Evolutionary conservation across 2,329 filamentous ascomycete genomes (phyloP), one percentile per base, ranked within the genome.

Genomic region (Microcyclospora tardicrescens): DNA sequence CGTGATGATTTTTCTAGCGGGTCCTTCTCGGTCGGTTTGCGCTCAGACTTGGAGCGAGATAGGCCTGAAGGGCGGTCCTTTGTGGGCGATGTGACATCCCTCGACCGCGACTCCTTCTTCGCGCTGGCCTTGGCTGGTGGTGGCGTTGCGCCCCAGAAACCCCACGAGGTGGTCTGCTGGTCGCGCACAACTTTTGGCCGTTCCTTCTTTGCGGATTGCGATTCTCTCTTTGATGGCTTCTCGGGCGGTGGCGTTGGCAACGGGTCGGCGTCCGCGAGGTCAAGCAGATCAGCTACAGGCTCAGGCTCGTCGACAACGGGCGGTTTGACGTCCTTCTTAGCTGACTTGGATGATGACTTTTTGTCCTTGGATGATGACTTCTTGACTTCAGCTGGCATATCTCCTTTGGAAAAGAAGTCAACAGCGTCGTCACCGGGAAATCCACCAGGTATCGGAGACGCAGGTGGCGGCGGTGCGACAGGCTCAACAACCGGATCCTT

Each of bases 101-200:
- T 59, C 4, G 53, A 49, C 33, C 55, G 59, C 10, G 56, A 52
- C 38, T 74, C 71, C 50, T 71, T 78, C 47, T 71, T 69, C 44
- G 55, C 49, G 31, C 46, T 49, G 19, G 44, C 44, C 45, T 54
- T 57, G 19, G 19, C 5, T 8, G 46, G 48, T 15, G 55, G 51
- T 16, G 57, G 58, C 35, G 71, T 65, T 12, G 76, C 71, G 13
- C 73, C 75, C 81, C 81, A 89, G 57, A 77, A 76, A 28, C 78
- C 80, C 84, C 85, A 91, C 10, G 73, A 60, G 15, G 58, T 68
- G n/a, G 61, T 62, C 28, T 69, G 70, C 42, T 73, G 71, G 29
- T 81, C 79, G 41, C 84, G 81, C 49, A 77, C 82, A 46, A 86
- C 75, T 54, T 80, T 84, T 19, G 81, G 66, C 11, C 85, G 80